Base-by-base conservation (phyloP, 208 protist genomes). In the Sergeia podlipaevii region DNA sequence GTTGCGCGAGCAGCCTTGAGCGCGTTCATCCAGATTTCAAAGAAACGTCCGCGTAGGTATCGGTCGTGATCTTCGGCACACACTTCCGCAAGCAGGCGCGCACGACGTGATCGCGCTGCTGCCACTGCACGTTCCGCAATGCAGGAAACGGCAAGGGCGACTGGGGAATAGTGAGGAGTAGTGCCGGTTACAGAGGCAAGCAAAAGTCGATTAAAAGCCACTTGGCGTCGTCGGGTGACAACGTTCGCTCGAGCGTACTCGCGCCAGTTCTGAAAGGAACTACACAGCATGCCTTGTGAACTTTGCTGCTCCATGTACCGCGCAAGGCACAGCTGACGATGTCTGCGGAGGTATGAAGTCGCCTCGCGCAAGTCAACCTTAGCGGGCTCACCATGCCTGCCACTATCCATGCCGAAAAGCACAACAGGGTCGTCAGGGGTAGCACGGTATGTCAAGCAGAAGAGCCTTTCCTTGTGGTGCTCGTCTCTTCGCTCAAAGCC, bases 121-220 rank as follows among this genome's bases (percentile, higher is more conserved):
- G 23, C 20, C 33, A 10, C 11, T 60, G 26, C 38, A 30, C 23
- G 48, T 41, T 17, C 27, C 53, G 65, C 29, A 72, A n/a, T n/a
- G n/a, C n/a, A n/a, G n/a, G n/a, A n/a, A n/a, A n/a, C n/a, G n/a
- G n/a, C n/a, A n/a, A n/a, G n/a, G n/a, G n/a, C n/a, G n/a, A n/a
- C n/a, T n/a, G n/a, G n/a, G n/a, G n/a, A n/a, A n/a, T n/a, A n/a
- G 64, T 17, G 39, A 44, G 42, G 74, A 45, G 30, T 48, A 44
- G 24, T 42, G 27, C 37, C 58, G 62, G 42, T 62, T 74, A 55
- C 77, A n/a, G n/a, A 72, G 17, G 73, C 74, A 18, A 89, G 64
- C 17, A 82, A 65, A 11, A 89, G 54, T 23, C 49, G 54, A 61
- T 82, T 82, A 57, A 74, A 80, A 17, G 70, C 56, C 10, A 70